Evolutionary conservation across 1,284 basidiomycete genomes (phyloP).

Genomic region (Vanrija humicola): DNA sequence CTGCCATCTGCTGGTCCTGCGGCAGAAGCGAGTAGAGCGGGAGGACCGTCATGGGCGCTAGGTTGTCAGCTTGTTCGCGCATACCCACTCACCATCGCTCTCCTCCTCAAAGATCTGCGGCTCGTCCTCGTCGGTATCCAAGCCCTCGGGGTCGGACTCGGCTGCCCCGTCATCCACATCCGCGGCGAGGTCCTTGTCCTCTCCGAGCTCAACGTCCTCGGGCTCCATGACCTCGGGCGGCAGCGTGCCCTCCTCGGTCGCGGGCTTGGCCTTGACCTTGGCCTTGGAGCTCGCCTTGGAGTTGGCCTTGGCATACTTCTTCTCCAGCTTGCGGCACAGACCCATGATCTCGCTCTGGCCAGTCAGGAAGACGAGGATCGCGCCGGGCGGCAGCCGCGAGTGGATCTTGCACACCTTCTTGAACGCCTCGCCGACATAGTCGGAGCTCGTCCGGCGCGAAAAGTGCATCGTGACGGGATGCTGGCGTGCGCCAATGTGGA

Average conservation of each 20-base stretch:
- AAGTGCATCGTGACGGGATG: conserved; percentile 96
- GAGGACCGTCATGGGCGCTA: conserved; percentile 66
- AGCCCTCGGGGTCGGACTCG: conserved; percentile 47
- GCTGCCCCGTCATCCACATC: conserved; percentile 52
- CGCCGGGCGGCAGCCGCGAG: conserved; percentile 64
- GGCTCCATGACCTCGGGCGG: conserved; percentile 44
- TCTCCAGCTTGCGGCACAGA: conserved; percentile 68
- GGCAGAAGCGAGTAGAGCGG: conserved; percentile 70
- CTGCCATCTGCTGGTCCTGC: conserved; percentile 68
- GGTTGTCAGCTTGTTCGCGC: conserved; percentile 1
- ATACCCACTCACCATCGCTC: conserved; percentile 42
- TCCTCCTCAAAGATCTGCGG: conserved; percentile 45
- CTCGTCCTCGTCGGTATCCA: conserved; percentile 51
- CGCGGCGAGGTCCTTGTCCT: conserved; percentile 49
- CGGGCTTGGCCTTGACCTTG: conserved; percentile 4
- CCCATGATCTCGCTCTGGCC: conserved; percentile 72
- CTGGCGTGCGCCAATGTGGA: conserved; percentile 85
- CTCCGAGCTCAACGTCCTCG: conserved; percentile 49
- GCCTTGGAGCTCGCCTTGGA: conserved; percentile 49
- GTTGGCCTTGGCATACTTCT: conserved; percentile 67
- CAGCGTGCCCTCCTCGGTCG: conserved; percentile 10
- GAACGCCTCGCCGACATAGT: conserved; percentile 87
- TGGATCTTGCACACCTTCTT: conserved; percentile 83
- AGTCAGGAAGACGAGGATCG: conserved; percentile 69
- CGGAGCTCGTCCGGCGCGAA: conserved; percentile 73